phyloP scores from a whole-genome alignment of 1,284 basidiomycete genomes.

The Ustilago crameri region DNA sequence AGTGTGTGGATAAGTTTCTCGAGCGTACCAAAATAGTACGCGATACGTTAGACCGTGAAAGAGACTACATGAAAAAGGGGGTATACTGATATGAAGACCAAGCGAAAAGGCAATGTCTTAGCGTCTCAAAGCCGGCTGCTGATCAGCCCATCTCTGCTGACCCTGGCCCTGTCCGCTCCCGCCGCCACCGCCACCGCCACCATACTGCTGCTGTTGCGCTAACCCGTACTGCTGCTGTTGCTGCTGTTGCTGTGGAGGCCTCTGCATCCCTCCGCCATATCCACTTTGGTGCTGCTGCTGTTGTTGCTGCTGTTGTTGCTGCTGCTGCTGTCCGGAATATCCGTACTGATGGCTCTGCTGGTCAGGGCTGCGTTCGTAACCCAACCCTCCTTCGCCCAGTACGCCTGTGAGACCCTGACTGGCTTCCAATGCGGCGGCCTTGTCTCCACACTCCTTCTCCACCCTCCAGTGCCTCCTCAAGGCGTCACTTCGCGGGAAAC shows the following conservation, averaged over 20 bases:
- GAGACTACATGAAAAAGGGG: too few species aligned
- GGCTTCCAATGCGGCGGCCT: conserved; percentile 56
- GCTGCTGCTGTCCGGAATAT: conserved; percentile 4
- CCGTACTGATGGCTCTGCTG: conserved; percentile 23
- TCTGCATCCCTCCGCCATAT: background rate
- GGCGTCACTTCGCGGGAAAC: conserved; percentile 66
- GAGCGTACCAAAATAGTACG: too few species aligned
- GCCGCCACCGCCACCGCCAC: background rate
- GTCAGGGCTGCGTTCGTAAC: conserved; percentile 40
- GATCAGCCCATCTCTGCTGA: conserved; percentile 4
- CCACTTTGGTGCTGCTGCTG: conserved; percentile 5
- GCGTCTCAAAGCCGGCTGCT: conserved; percentile 5
- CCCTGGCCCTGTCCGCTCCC: conserved; percentile 7
- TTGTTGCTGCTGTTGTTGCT: conserved; percentile 7
- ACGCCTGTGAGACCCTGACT: conserved; percentile 39
- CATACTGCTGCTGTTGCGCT: conserved; percentile 14
- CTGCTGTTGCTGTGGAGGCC: conserved; percentile 21
- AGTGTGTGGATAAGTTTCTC: too few species aligned
- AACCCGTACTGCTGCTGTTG: conserved; percentile 5
- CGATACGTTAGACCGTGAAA: too few species aligned
- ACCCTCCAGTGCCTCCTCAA: conserved; percentile 65
- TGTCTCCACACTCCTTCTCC: conserved; percentile 62
- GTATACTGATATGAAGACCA: too few species aligned
- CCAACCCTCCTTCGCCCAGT: conserved; percentile 19
- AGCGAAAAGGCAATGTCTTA: too few species aligned